Evolutionary conservation across 148 eudicot genomes (phyloP).

Genomic region (Heliamphora exappendiculata): DNA sequence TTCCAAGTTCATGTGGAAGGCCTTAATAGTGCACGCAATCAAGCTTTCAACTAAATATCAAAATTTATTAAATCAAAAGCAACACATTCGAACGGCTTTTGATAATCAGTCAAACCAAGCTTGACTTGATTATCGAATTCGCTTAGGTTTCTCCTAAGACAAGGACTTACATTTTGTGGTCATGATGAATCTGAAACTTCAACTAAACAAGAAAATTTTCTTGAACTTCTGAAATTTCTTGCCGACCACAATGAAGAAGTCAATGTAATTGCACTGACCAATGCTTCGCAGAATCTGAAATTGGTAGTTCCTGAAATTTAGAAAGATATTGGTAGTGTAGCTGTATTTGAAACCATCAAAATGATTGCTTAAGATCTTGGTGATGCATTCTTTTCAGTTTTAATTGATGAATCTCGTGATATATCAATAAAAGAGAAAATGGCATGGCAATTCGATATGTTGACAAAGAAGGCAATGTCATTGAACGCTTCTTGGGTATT

Average conservation of each 20-base stretch:
- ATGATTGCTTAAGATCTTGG: background rate
- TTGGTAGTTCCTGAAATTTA: background rate
- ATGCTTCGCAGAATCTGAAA: background rate
- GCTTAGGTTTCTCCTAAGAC: background rate
- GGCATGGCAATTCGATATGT: background rate
- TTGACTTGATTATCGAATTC: background rate
- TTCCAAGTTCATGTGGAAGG: background rate
- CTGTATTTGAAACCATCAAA: background rate
- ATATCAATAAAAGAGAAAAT: background rate
- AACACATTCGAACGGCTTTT: too few species aligned
- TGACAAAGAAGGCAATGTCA: too few species aligned
- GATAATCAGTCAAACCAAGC: background rate
- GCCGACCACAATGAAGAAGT: background rate
- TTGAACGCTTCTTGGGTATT: background rate
- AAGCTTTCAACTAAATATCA: too few species aligned
- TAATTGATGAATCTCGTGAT: background rate
- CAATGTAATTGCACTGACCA: background rate
- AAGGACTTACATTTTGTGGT: conserved; percentile 12
- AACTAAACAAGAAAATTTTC: conserved; percentile 6
- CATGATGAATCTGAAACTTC: conserved; percentile 14
- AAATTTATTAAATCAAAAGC: too few species aligned
- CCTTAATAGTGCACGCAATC: background rate
- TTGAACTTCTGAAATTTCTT: conserved; percentile 7
- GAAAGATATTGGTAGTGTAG: background rate
- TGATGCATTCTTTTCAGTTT: background rate